phyloP scores from a whole-genome alignment of 2,329 filamentous ascomycete species.

The Fusarium nodosum region DNA sequence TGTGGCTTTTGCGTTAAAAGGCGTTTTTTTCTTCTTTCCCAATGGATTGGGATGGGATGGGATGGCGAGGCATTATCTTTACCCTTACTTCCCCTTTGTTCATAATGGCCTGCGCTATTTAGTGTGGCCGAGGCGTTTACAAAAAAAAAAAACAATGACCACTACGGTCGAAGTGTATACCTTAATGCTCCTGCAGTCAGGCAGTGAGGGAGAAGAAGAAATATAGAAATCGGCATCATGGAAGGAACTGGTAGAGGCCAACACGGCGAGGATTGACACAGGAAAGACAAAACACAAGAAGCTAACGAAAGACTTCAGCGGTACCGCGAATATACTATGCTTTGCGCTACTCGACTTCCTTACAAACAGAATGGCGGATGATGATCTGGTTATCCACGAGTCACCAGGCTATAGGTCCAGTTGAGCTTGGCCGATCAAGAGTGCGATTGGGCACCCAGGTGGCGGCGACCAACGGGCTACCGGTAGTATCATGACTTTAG shows the following conservation, averaged over 20 bases:
- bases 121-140: constrained; percentile 44
- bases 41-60: constrained; percentile 25
- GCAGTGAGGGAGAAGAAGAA: constrained; percentile 44
- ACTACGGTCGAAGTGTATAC: constrained; percentile 44
- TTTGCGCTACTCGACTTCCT: constrained; percentile 32
- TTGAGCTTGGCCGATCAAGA: constrained; percentile 7
- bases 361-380: constrained; percentile 12
- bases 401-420: constrained; percentile 26
- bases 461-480: not conserved
- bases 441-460: constrained; percentile 4
- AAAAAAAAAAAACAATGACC: constrained; percentile 36
- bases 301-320: constrained; percentile 25
- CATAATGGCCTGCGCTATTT: constrained; percentile 38
- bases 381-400: constrained; percentile 34
- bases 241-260: constrained; percentile 33
- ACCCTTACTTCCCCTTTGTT: constrained; percentile 38
- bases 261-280: constrained; percentile 20
- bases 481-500: not conserved
- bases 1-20: constrained; percentile 38
- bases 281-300: constrained; percentile 23
- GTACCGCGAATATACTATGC: constrained; percentile 20
- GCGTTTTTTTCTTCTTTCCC: constrained; percentile 48
- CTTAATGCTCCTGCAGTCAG: constrained; percentile 48
- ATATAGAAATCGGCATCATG: constrained; percentile 28
- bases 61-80: constrained; percentile 43